Evolutionary conservation across 2,329 filamentous ascomycete genomes (phyloP).

Genomic region (Pyrenophora tritici-repentis): DNA sequence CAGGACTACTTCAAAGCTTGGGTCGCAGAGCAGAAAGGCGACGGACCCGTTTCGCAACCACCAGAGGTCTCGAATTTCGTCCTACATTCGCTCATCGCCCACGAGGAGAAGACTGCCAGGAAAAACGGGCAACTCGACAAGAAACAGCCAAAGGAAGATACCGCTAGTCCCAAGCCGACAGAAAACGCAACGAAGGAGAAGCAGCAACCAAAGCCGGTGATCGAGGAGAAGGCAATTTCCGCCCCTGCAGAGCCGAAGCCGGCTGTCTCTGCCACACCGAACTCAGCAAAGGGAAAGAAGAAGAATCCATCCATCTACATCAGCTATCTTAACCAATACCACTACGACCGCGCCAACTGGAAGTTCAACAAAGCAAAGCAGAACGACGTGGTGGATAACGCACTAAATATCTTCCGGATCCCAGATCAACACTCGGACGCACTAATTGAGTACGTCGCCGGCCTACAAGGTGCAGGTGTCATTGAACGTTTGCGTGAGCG

Average conservation of each 20-base stretch:
- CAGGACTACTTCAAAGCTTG: slow-evolving; percentile 59
- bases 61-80: slow-evolving; percentile 34
- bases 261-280: not conserved
- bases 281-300: slow-evolving; percentile 35
- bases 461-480: slow-evolving; percentile 75
- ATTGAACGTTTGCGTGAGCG: slow-evolving; percentile 67
- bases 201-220: slow-evolving; percentile 3
- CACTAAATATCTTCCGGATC: slow-evolving; percentile 73
- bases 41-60: slow-evolving; percentile 26
- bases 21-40: slow-evolving; percentile 45
- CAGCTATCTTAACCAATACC: slow-evolving; percentile 77
- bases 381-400: slow-evolving; percentile 80
- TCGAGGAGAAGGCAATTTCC: not conserved
- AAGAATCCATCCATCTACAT: slow-evolving; percentile 68
- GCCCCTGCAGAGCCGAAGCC: not conserved
- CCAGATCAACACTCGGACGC: slow-evolving; percentile 70
- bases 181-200: slow-evolving; percentile 2
- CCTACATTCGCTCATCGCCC: slow-evolving; percentile 24
- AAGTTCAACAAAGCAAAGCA: slow-evolving; percentile 98
- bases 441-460: slow-evolving; percentile 77
- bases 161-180: not conserved
- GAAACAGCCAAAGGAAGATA: slow-evolving; percentile 19
- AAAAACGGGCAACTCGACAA: slow-evolving; percentile 23
- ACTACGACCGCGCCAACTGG: slow-evolving; percentile 73
- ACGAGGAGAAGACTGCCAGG: slow-evolving; percentile 21